These are phyloP conservation scores for Furcasterigmium furcatum DNA, from an alignment of 2,329 filamentous ascomycete species.

Conservation along the genomic window DNA sequence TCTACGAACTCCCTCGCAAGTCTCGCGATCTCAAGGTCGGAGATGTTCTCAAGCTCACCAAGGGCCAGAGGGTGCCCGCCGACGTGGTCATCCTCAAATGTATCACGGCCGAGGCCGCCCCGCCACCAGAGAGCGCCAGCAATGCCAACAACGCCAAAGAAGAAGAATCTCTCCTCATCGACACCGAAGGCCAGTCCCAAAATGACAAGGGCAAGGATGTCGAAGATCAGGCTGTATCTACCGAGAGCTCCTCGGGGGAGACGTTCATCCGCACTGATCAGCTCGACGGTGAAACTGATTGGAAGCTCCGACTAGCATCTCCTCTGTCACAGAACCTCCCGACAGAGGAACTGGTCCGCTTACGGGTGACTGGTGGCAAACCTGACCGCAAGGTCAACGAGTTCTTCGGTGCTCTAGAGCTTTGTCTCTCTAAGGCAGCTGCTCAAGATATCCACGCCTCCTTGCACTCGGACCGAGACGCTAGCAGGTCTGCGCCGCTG, in stretches of 20 bases:
- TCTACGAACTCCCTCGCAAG: constrained; percentile 71
- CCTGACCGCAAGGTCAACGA: constrained; percentile 94
- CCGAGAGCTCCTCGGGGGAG: constrained; percentile 62
- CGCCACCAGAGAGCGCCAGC: constrained; percentile 18
- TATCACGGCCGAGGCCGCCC: constrained; percentile 52
- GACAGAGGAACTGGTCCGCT: constrained; percentile 65
- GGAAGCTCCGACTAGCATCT: constrained; percentile 90
- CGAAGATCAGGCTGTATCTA: constrained; percentile 22
- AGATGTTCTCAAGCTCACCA: constrained; percentile 88
- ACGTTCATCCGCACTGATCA: constrained; percentile 98
- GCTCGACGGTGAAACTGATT: constrained; percentile 95
- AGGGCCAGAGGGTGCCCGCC: constrained; percentile 89
- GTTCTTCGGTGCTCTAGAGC: constrained; percentile 84
- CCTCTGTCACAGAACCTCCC: constrained; percentile 78
- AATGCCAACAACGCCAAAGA: constrained; percentile 10
- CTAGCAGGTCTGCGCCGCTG: constrained; percentile 63
- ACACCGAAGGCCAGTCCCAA: constrained; percentile 23
- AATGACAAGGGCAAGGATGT: constrained; percentile 28
- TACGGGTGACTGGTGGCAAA: constrained; percentile 77
- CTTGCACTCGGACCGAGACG: constrained; percentile 21
- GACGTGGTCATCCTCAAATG: constrained; percentile 94
- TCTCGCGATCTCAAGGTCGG: constrained; percentile 90
- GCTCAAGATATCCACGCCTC: constrained; percentile 34
- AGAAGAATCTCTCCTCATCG: constrained; percentile 37
- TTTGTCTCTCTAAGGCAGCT: constrained; percentile 54